Conservation (phyloP, 2,329 filamentous ascomycete species). For the Coleophoma crateriformis region DNA sequence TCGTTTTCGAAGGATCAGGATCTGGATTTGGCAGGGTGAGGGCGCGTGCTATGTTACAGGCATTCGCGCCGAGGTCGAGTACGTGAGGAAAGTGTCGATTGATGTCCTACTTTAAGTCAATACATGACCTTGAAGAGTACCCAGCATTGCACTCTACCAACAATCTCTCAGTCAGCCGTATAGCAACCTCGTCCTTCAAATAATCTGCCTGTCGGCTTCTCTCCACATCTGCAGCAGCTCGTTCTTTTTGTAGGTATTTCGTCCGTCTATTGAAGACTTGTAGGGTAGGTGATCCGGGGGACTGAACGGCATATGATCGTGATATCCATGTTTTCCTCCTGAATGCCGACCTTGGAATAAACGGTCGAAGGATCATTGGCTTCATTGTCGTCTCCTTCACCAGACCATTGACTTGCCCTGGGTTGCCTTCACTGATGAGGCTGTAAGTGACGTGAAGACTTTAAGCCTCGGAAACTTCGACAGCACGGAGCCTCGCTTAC, state of each 20-base stretch:
- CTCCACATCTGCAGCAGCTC: constrained; percentile 66
- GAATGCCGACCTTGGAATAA: constrained; percentile 13
- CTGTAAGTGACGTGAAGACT: not conserved
- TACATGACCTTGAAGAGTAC: not conserved
- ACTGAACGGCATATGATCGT: constrained; percentile 70
- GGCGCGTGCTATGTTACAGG: constrained; percentile 86
- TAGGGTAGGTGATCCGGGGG: constrained; percentile 69
- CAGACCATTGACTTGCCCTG: not conserved
- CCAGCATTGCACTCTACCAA: constrained; percentile 46
- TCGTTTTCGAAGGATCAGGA: constrained; percentile 43
- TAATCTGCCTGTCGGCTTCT: constrained; percentile 82
- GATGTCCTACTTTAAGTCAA: constrained; percentile 61
- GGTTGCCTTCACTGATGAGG: not conserved
- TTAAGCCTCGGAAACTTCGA: not conserved
- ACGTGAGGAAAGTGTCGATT: constrained; percentile 80
- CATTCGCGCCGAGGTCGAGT: constrained; percentile 91
- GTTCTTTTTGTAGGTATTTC: constrained; percentile 90
- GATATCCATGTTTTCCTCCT: constrained; percentile 16
- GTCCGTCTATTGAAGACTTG: constrained; percentile 86
- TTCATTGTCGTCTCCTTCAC: constrained; percentile 14
- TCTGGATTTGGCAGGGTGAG: constrained; percentile 68
- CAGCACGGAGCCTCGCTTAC: not conserved
- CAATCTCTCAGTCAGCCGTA: constrained; percentile 76
- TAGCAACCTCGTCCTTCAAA: constrained; percentile 85
- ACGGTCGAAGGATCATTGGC: constrained; percentile 13